phyloP scores from a whole-genome alignment of 176 grass and related monocot genomes.

The Saccharum spontaneum region DNA sequence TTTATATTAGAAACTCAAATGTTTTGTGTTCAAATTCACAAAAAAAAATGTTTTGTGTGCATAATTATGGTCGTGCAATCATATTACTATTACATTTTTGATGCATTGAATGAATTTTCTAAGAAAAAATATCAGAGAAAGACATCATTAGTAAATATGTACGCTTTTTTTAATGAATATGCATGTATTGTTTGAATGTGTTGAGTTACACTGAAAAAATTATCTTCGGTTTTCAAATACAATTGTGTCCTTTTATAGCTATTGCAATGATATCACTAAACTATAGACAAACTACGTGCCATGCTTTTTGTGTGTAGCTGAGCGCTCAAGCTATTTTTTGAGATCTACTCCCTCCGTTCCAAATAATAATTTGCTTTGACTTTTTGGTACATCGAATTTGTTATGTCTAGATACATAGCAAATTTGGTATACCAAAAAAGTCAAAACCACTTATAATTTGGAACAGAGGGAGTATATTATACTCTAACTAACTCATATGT shows the following conservation, averaged over 20 bases:
- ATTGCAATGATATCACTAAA: not conserved
- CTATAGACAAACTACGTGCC: not conserved
- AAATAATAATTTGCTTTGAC: no score
- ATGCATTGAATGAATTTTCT: not conserved
- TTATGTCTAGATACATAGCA: no score
- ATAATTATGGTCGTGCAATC: not conserved
- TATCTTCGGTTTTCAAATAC: not conserved
- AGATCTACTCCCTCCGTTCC: not conserved
- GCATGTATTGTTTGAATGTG: not conserved
- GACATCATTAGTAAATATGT: not conserved
- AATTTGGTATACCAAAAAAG: no score
- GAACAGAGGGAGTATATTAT: not conserved
- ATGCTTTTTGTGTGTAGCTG: not conserved
- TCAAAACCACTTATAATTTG: no score
- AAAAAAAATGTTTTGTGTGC: not conserved
- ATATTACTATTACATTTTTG: not conserved
- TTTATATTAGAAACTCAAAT: not conserved
- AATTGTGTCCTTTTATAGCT: not conserved
- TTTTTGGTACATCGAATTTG: no score
- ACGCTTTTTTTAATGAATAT: no score
- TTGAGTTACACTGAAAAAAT: not conserved
- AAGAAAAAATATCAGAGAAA: not conserved
- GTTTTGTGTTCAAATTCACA: not conserved
- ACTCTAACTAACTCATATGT: no score
- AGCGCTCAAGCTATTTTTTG: not conserved